These are phyloP conservation scores for Amaranthus palmeri DNA, from an alignment of 148 eudicot genomes.

Conservation along the genomic window DNA sequence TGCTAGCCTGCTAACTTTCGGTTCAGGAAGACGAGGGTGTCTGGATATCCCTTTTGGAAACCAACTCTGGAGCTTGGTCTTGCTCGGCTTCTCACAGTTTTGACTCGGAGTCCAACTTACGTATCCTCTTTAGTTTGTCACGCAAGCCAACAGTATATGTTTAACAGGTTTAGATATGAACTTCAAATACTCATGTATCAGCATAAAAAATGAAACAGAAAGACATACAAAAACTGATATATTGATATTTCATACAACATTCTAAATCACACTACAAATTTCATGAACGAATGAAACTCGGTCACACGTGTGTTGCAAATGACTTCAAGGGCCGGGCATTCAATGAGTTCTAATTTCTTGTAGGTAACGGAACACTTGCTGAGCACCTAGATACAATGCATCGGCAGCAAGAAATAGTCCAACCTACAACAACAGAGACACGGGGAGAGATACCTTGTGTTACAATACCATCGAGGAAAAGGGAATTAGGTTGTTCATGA, in stretches of 20 bases:
- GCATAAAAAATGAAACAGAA: too few relatives aligned
- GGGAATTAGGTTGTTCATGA: not conserved
- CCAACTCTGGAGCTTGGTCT: too few relatives aligned
- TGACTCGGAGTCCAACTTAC: too few relatives aligned
- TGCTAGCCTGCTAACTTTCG: too few relatives aligned
- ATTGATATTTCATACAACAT: not conserved
- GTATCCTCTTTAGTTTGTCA: too few relatives aligned
- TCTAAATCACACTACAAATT: slow-evolving; percentile 24
- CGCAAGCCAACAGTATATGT: too few relatives aligned
- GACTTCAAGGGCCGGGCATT: slow-evolving; percentile 4
- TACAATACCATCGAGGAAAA: not conserved
- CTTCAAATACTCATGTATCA: too few relatives aligned
- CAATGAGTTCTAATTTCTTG: slow-evolving; percentile 66
- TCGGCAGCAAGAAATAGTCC: slow-evolving; percentile 72
- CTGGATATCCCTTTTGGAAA: too few relatives aligned
- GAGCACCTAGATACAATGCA: slow-evolving; percentile 73
- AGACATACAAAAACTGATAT: too few relatives aligned
- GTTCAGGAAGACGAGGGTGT: too few relatives aligned
- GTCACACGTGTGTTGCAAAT: not conserved
- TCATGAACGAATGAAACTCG: not conserved
- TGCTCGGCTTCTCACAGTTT: too few relatives aligned
- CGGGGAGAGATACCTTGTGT: not conserved
- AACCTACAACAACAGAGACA: slow-evolving; percentile 38
- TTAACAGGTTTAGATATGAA: too few relatives aligned
- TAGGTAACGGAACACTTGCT: slow-evolving; percentile 62